Conservation (phyloP, 805 yeast genomes). For the Jamesozyma jinghongensis region DNA sequence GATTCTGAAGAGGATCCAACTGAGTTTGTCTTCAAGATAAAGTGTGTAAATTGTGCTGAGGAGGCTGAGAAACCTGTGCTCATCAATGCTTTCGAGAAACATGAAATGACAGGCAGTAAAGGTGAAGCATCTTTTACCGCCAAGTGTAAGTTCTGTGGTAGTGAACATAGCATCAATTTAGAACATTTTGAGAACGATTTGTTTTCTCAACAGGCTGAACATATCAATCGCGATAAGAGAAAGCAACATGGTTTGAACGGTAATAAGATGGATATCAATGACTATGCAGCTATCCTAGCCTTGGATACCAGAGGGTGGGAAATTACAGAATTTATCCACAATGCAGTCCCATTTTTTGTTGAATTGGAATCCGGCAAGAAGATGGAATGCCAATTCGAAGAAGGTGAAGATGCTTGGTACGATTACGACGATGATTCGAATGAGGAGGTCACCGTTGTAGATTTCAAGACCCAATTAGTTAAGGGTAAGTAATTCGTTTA, state of each 20-base stretch:
- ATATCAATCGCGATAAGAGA: constrained; percentile 15
- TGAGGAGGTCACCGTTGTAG: constrained; percentile 73
- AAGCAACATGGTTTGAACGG: constrained; percentile 23
- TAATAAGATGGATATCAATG: constrained; percentile 8
- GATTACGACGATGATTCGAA: constrained; percentile 86
- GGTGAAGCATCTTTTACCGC: constrained; percentile 82
- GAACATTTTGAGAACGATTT: constrained; percentile 18
- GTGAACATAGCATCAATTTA: constrained; percentile 22
- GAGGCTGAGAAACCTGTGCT: constrained; percentile 59
- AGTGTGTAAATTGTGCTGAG: constrained; percentile 76
- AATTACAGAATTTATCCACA: constrained; percentile 56
- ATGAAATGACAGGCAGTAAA: constrained; percentile 57
- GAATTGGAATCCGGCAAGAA: constrained; percentile 18
- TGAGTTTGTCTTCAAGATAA: constrained; percentile 64
- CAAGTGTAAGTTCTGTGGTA: constrained; percentile 58
- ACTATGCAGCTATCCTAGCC: constrained; percentile 40
- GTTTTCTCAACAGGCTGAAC: constrained; percentile 13
- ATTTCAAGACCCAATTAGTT: constrained; percentile 56
- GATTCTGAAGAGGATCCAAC: constrained; percentile 57
- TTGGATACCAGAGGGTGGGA: constrained; percentile 86
- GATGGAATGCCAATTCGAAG: constrained; percentile 38
- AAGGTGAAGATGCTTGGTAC: constrained; percentile 82
- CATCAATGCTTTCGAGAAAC: constrained; percentile 57
- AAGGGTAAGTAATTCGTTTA: constrained; percentile 19
- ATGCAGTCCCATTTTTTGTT: constrained; percentile 21